Conservation (phyloP, 2,329 filamentous ascomycete genomes). For the Xylaria sp. region DNA sequence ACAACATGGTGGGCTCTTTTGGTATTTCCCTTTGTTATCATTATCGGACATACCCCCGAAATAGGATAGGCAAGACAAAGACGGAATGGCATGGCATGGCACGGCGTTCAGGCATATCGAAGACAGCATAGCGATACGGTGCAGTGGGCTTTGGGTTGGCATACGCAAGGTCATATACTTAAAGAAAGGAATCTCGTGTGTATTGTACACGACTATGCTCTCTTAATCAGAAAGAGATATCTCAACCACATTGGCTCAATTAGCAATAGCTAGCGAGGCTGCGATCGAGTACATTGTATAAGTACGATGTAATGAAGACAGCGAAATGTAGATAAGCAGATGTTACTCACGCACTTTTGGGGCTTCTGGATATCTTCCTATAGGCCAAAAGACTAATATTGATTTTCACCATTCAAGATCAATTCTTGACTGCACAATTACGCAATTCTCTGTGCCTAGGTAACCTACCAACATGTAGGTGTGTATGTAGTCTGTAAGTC, state of each 20-base stretch:
- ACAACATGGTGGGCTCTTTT: constrained; percentile 16
- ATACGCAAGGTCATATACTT: constrained; percentile 32
- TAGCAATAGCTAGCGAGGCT: not conserved
- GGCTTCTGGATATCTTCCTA: not conserved
- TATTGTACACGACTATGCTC: constrained; percentile 16
- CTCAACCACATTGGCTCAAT: not conserved
- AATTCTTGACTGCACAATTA: not conserved
- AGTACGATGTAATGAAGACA: not conserved
- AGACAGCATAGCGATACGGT: constrained; percentile 35
- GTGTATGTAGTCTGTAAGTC: too few relatives aligned
- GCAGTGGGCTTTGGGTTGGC: constrained; percentile 20
- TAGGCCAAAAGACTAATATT: not conserved
- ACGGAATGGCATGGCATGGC: constrained; percentile 24
- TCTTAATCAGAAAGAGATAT: constrained; percentile 7
- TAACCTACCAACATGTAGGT: too few relatives aligned
- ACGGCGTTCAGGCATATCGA: constrained; percentile 35
- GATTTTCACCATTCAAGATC: not conserved
- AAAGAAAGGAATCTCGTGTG: constrained; percentile 20
- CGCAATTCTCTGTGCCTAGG: not conserved
- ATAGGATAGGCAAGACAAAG: constrained; percentile 24
- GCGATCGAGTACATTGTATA: not conserved
- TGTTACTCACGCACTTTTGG: not conserved
- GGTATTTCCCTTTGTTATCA: constrained; percentile 23
- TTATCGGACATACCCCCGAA: constrained; percentile 34
- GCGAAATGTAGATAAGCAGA: not conserved